Conservation (phyloP, 2,329 filamentous ascomycete species). For the Ophiostoma himal-ulmi region DNA sequence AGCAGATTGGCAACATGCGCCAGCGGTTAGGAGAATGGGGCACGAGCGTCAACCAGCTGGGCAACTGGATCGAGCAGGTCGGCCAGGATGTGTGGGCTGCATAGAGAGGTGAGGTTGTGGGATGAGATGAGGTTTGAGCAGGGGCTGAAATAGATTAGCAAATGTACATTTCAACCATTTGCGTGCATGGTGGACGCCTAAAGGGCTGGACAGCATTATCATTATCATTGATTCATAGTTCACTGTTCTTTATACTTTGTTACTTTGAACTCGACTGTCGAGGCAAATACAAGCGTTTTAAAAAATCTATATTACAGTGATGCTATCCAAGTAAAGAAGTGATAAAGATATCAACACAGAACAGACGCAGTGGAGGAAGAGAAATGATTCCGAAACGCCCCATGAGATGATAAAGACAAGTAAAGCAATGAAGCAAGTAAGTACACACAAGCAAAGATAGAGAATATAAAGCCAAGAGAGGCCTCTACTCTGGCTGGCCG, state of each 20-base stretch:
- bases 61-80: slow-evolving; percentile 92
- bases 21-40: slow-evolving; percentile 89
- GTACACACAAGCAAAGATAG: neutral
- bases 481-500: slow-evolving; percentile 31
- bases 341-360: neutral
- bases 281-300: slow-evolving; percentile 3
- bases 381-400: neutral
- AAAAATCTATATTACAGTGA: neutral
- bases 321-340: neutral
- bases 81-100: slow-evolving; percentile 96
- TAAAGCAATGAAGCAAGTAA: neutral
- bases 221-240: neutral
- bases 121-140: no score
- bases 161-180: slow-evolving; percentile 8
- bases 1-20: slow-evolving; percentile 90
- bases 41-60: slow-evolving; percentile 87
- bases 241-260: no score
- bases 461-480: neutral
- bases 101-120: slow-evolving; percentile 32
- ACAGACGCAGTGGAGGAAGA: neutral
- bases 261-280: neutral
- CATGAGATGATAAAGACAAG: neutral
- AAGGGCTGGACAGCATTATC: neutral
- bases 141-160: neutral
- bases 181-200: neutral